phyloP scores from a whole-genome alignment of 2,329 filamentous ascomycete genomes.

The Ophiostoma tasmaniense region DNA sequence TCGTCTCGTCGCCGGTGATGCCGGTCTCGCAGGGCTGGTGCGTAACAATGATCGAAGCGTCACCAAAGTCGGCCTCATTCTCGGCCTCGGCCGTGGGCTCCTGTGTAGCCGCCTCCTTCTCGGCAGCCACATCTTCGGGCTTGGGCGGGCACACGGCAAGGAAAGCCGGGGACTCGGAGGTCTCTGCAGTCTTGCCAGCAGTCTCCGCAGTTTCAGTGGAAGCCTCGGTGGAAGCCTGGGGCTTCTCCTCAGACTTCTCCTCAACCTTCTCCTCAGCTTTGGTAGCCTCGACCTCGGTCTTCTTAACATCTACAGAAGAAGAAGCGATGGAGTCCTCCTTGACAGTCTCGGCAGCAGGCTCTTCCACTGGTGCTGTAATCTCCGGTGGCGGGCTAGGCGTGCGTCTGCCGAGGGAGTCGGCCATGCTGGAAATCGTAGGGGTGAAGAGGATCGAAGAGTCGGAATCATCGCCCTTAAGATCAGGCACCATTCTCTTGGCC shows the following conservation, averaged over 20 bases:
- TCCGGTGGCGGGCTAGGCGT: conserved; percentile 8
- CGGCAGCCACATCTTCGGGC: neutral
- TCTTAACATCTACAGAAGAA: neutral
- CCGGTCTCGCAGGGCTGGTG: conserved; percentile 20
- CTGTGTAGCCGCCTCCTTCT: neutral
- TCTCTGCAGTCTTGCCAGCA: neutral
- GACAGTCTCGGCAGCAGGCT: neutral
- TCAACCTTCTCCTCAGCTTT: neutral
- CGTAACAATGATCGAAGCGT: conserved; percentile 25
- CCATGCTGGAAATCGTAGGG: conserved; percentile 21
- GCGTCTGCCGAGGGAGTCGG: conserved; percentile 15
- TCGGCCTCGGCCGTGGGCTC: conserved; percentile 14
- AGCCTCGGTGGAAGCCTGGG: neutral
- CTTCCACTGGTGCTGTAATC: neutral
- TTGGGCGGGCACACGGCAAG: neutral
- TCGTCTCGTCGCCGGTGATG: neutral
- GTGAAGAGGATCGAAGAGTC: conserved; percentile 25
- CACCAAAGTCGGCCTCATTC: conserved; percentile 21
- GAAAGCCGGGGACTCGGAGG: neutral
- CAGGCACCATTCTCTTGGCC: conserved; percentile 16
- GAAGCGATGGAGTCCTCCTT: neutral
- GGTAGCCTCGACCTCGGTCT: neutral
- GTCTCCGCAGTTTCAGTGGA: neutral
- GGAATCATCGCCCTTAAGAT: conserved; percentile 23
- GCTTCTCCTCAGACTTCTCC: neutral